Evolutionary conservation across 2,329 filamentous ascomycete genomes (phyloP).

Genomic region (Ceratocystis papillata): DNA sequence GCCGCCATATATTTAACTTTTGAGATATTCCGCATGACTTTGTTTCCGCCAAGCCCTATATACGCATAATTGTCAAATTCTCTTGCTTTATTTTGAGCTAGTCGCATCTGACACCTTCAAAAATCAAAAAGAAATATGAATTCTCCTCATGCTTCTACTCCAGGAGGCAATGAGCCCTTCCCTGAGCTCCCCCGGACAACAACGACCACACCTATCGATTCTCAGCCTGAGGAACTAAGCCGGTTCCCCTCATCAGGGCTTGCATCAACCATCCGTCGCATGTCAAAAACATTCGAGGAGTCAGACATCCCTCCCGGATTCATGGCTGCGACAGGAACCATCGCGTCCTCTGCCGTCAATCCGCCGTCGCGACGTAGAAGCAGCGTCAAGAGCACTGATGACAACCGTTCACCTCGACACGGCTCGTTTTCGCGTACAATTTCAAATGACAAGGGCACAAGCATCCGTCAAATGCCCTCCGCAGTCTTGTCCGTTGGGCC

Average conservation of each 20-base stretch:
- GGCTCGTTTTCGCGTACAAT: slow-evolving; percentile 15
- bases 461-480: slow-evolving; percentile 16
- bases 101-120: background rate
- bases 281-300: slow-evolving; percentile 35
- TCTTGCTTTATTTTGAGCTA: background rate
- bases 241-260: slow-evolving; percentile 16
- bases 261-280: slow-evolving; percentile 28
- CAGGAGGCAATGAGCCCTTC: slow-evolving; percentile 3
- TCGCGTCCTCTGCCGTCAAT: slow-evolving; percentile 35
- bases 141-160: background rate
- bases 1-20: background rate
- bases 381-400: slow-evolving; percentile 24
- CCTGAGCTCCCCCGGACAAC: background rate
- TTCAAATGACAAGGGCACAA: slow-evolving; percentile 4
- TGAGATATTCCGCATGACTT: background rate
- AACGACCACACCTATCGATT: background rate
- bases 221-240: background rate
- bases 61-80: background rate
- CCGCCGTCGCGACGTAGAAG: slow-evolving; percentile 19
- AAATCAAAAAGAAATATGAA: background rate
- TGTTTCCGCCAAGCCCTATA: background rate
- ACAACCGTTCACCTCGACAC: slow-evolving; percentile 10
- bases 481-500: background rate
- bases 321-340: slow-evolving; percentile 38
- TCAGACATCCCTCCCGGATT: slow-evolving; percentile 40